Conservation (phyloP, 2,329 filamentous ascomycete genomes). For the Phaeophleospora eucalypticola region DNA sequence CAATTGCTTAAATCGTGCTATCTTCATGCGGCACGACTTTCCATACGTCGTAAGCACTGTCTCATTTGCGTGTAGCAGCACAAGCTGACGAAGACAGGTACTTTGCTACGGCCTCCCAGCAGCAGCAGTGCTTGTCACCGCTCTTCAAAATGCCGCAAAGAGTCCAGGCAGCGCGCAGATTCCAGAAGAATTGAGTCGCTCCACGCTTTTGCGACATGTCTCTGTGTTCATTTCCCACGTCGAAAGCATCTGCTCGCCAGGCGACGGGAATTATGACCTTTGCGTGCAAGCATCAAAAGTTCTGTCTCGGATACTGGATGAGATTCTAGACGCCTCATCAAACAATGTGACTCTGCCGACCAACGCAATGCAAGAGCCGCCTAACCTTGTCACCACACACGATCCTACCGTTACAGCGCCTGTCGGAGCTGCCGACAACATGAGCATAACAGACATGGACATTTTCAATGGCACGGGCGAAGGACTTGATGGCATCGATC, state of each 20-base stretch:
- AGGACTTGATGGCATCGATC: constrained; percentile 12
- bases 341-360: background rate
- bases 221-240: constrained; percentile 20
- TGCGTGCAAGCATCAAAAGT: constrained; percentile 18
- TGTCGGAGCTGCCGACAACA: background rate
- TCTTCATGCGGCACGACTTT: constrained; percentile 15
- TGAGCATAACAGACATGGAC: background rate
- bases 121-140: constrained; percentile 14
- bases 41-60: constrained; percentile 16
- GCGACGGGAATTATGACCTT: constrained; percentile 20
- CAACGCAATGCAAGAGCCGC: background rate
- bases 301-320: constrained; percentile 18
- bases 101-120: constrained; percentile 19
- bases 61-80: too few species aligned
- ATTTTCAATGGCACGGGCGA: background rate
- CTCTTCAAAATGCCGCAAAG: constrained; percentile 6
- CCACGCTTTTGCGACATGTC: constrained; percentile 17
- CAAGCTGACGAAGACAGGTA: constrained; percentile 8
- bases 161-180: constrained; percentile 3
- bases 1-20: constrained; percentile 11
- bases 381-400: background rate
- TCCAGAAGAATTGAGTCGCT: constrained; percentile 10
- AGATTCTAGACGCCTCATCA: constrained; percentile 16
- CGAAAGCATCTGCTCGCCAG: constrained; percentile 17
- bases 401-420: background rate